A percentile compares a stretch with the other conserved stretches of the same genome.
Evolutionary conservation across 2,329 filamentous ascomycete genomes (phyloP).

Genomic region (Trichophaea hybrida): DNA sequence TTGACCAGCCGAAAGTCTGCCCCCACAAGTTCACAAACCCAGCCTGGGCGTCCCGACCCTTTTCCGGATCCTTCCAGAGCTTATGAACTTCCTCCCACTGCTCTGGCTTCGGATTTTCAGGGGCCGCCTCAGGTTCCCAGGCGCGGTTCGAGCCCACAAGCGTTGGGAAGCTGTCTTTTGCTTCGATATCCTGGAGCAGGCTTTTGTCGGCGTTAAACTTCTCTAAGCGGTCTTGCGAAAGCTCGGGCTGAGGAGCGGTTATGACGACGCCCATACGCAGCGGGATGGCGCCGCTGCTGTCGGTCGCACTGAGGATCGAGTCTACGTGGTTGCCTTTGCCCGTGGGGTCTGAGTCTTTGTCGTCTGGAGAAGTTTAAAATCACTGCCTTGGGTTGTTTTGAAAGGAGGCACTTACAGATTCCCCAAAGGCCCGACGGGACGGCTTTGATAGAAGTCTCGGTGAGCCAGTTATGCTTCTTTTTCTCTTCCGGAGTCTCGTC

Average conservation of each 20-base stretch:
- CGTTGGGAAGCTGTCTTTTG: too few relatives aligned
- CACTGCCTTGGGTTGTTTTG: not conserved
- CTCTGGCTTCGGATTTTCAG: too few relatives aligned
- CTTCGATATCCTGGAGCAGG: conserved; percentile 6
- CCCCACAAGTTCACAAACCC: too few relatives aligned
- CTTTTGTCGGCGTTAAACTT: conserved; percentile 12
- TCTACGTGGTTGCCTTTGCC: conserved; percentile 2
- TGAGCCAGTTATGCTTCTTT: conserved; percentile 5
- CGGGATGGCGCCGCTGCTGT: not conserved
- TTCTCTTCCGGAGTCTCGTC: too few relatives aligned
- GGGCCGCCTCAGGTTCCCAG: too few relatives aligned
- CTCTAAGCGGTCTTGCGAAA: conserved; percentile 12
- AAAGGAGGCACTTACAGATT: conserved; percentile 8
- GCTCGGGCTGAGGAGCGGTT: conserved; percentile 4
- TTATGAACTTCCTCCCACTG: too few relatives aligned
- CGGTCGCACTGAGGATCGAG: conserved; percentile 1
- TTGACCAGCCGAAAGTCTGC: too few relatives aligned
- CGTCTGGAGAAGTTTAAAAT: conserved; percentile 8
- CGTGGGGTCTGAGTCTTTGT: conserved; percentile 3
- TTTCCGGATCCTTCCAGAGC: too few relatives aligned
- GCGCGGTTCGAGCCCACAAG: too few relatives aligned
- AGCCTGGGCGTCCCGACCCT: too few relatives aligned
- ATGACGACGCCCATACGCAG: conserved; percentile 13
- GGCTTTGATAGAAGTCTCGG: not conserved
- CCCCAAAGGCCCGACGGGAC: conserved; percentile 16